These are phyloP conservation scores for Tagetes patula DNA, from an alignment of 129 eudicot genomes.

Conservation along the genomic window DNA sequence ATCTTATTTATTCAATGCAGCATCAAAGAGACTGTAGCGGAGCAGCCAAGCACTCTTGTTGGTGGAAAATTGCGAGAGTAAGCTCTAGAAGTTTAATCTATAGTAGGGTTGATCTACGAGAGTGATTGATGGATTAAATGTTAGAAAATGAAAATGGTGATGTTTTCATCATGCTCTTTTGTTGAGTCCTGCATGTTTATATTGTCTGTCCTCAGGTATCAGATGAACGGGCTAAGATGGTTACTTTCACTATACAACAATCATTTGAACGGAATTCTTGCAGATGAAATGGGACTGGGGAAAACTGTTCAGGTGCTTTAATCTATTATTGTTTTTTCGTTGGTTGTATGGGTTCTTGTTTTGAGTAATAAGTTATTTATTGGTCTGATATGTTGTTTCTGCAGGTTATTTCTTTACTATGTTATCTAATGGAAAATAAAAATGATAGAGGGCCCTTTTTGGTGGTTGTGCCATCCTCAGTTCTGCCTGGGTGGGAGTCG, in stretches of 20 bases:
- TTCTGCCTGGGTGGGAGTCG: constrained; percentile 92
- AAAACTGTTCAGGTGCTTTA: constrained; percentile 89
- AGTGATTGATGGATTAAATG: background rate
- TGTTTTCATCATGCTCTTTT: constrained; percentile 20
- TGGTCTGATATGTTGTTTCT: constrained; percentile 23
- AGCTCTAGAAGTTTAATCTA: constrained; percentile 37
- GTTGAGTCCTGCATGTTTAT: constrained; percentile 12
- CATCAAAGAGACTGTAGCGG: constrained; percentile 75
- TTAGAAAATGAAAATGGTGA: too few species aligned
- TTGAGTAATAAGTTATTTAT: background rate
- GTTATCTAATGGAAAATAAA: constrained; percentile 95
- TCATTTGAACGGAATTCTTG: constrained; percentile 95
- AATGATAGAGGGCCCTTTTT: constrained; percentile 97
- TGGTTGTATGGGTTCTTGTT: constrained; percentile 14
- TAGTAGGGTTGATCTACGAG: constrained; percentile 2
- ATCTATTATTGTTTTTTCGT: background rate
- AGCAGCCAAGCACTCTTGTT: constrained; percentile 72
- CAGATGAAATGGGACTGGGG: constrained; percentile 99
- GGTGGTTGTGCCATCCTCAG: constrained; percentile 98
- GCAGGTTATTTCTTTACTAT: constrained; percentile 88
- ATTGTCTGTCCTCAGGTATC: constrained; percentile 59
- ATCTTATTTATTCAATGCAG: constrained; percentile 45
- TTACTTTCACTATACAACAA: constrained; percentile 92
- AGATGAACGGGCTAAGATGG: constrained; percentile 97
- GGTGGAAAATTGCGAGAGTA: constrained; percentile 97